A percentile compares a stretch with the other conserved stretches of the same genome.
phyloP scores from a whole-genome alignment of 139 green algal genomes.

The Raphidocelis subcapitata region DNA sequence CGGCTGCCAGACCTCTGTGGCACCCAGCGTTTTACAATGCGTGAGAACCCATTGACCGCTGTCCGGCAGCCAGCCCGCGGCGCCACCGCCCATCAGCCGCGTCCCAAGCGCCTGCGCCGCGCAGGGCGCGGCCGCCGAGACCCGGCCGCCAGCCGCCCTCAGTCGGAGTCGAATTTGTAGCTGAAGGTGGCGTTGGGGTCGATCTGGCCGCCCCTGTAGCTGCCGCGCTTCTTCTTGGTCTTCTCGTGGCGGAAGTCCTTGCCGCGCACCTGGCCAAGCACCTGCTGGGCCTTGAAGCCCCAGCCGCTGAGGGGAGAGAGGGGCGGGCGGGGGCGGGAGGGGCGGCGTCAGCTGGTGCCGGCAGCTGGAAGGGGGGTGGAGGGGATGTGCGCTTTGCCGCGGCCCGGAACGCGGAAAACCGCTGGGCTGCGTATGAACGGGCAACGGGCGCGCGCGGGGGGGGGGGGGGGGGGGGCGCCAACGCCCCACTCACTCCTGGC shows the following conservation, averaged over 20 bases:
- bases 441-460: too few relatives aligned
- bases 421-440: too few relatives aligned
- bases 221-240: conserved; percentile 99
- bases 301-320: conserved; percentile 56
- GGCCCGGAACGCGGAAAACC: not conserved
- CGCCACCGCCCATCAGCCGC: too few relatives aligned
- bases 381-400: not conserved
- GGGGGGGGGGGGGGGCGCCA: too few relatives aligned
- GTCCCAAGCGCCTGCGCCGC: too few relatives aligned
- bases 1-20: too few relatives aligned
- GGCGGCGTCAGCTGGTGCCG: not conserved
- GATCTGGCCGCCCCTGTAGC: conserved; percentile 90
- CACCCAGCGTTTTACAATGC: too few relatives aligned
- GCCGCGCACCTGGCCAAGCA: conserved; percentile 73
- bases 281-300: conserved; percentile 91
- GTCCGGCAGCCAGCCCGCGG: too few relatives aligned
- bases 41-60: too few relatives aligned
- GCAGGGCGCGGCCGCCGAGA: too few relatives aligned
- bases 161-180: conserved; percentile 95
- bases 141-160: not conserved
- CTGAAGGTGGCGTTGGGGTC: conserved; percentile 72
- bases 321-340: too few relatives aligned
- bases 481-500: conserved; percentile 32
- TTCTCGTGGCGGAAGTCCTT: conserved; percentile 98
- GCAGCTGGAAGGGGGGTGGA: not conserved